Evolutionary conservation across 139 green algal species (phyloP).

Genomic region (Chlorella vulgaris): DNA sequence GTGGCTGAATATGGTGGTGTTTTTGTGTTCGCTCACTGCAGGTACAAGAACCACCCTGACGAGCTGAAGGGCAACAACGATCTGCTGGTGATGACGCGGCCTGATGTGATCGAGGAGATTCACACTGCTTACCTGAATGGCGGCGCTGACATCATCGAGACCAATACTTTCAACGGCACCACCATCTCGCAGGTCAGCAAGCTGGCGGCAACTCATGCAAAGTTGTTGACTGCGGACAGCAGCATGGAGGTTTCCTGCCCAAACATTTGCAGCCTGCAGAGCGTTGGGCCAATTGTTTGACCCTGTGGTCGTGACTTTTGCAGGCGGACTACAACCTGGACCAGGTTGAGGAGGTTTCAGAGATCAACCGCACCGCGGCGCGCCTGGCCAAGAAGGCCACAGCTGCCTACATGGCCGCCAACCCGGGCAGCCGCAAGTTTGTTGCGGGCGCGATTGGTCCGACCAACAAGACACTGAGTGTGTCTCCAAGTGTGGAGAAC

Average conservation of each 20-base stretch:
- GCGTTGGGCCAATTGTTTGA: too few relatives aligned
- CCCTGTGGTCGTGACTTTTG: too few relatives aligned
- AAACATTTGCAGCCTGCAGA: too few relatives aligned
- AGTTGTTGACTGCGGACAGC: background rate
- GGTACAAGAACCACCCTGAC: conserved; percentile 74
- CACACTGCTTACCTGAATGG: conserved; percentile 90
- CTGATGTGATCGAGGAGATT: conserved; percentile 94
- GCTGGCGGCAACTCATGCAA: background rate
- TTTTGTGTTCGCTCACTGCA: background rate
- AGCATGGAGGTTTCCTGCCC: too few relatives aligned
- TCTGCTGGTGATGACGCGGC: conserved; percentile 91
- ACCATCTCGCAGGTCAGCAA: conserved; percentile 67
- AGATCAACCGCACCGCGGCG: conserved; percentile 92
- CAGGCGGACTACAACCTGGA: conserved; percentile 96
- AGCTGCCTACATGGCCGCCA: conserved; percentile 71
- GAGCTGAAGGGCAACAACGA: conserved; percentile 99
- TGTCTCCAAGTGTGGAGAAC: conserved; percentile 97
- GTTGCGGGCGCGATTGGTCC: conserved; percentile 94
- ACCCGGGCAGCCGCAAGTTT: conserved; percentile 88
- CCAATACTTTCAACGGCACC: conserved; percentile 98
- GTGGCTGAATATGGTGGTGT: too few relatives aligned
- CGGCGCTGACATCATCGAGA: conserved; percentile 98
- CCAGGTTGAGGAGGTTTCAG: conserved; percentile 80
- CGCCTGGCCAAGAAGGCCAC: conserved; percentile 83
- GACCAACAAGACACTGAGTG: conserved; percentile 96